Evolutionary conservation across 164 flowering plant species (phyloP).

Genomic region (Berberis thunbergii): DNA sequence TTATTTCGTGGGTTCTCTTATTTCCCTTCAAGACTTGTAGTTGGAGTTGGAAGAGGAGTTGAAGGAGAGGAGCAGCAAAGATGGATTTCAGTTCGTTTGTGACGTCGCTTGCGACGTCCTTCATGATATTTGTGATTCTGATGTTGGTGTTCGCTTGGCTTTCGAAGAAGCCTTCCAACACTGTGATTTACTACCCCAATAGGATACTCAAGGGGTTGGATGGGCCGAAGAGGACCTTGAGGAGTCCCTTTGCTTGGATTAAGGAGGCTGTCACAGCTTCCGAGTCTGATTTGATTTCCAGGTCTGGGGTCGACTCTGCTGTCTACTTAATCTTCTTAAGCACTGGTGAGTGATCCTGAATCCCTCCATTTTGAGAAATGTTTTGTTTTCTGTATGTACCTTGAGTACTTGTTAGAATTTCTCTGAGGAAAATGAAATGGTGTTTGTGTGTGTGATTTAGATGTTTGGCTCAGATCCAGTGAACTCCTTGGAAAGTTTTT

Average conservation of each 20-base stretch:
- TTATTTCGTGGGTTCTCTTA: too few species aligned
- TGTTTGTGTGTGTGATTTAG: too few species aligned
- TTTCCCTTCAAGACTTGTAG: too few species aligned
- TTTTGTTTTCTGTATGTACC: too few species aligned
- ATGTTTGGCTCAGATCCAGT: too few species aligned
- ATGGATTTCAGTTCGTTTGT: conserved; percentile 89
- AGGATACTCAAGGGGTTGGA: conserved; percentile 78
- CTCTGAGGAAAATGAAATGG: too few species aligned
- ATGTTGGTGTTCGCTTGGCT: conserved; percentile 73
- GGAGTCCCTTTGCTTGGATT: conserved; percentile 83
- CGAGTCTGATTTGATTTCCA: conserved; percentile 52
- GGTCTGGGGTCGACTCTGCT: conserved; percentile 91
- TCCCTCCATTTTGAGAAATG: too few species aligned
- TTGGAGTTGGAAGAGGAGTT: background rate
- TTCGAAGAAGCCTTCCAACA: conserved; percentile 50
- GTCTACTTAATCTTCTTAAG: conserved; percentile 80
- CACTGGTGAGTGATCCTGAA: conserved; percentile 39
- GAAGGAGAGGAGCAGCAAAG: background rate
- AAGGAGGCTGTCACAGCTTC: conserved; percentile 48
- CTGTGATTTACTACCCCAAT: conserved; percentile 74
- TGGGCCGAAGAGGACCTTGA: conserved; percentile 38
- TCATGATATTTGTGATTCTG: conserved; percentile 55
- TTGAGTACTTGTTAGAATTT: too few species aligned
- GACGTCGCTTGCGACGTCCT: conserved; percentile 84
- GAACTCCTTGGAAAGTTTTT: too few species aligned